Evolutionary conservation across 2,329 filamentous ascomycete species (phyloP).

Genomic region (Keithomyces neogunnii): DNA sequence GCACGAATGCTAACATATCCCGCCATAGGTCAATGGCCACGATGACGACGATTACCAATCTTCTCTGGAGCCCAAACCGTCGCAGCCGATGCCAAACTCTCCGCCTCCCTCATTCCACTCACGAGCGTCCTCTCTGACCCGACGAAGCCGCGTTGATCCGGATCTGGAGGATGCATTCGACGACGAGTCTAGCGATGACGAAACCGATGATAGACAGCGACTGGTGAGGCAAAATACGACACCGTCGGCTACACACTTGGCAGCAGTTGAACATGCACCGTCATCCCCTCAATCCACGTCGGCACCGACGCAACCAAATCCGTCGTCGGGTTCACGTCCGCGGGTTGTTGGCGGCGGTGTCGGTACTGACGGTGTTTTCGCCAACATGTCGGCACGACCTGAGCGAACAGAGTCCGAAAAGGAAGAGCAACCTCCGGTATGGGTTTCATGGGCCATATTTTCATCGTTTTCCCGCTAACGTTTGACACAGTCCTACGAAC

Average conservation of each 20-base stretch:
- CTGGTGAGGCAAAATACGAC: slow-evolving; percentile 62
- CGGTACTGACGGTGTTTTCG: slow-evolving; percentile 92
- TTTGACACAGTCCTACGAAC: slow-evolving; percentile 77
- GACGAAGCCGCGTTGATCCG: slow-evolving; percentile 51
- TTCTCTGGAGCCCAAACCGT: slow-evolving; percentile 18
- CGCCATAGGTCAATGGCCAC: slow-evolving; percentile 45
- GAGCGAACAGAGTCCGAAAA: slow-evolving; percentile 68
- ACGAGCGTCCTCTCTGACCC: slow-evolving; percentile 53
- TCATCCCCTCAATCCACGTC: slow-evolving; percentile 4
- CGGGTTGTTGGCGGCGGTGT: slow-evolving; percentile 60
- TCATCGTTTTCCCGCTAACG: slow-evolving; percentile 24
- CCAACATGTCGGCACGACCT: slow-evolving; percentile 86
- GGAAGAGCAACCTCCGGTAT: slow-evolving; percentile 87
- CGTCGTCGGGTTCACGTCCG: slow-evolving; percentile 31
- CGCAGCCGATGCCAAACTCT: slow-evolving; percentile 43
- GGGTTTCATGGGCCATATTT: not conserved
- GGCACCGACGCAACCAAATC: slow-evolving; percentile 15
- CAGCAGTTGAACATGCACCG: not conserved
- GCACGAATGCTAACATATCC: slow-evolving; percentile 3
- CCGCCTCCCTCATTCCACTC: slow-evolving; percentile 84
- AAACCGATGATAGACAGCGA: slow-evolving; percentile 72
- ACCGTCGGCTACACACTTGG: slow-evolving; percentile 11
- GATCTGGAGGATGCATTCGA: slow-evolving; percentile 93
- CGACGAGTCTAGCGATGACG: slow-evolving; percentile 69
- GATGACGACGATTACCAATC: slow-evolving; percentile 34